Conservation (phyloP, 1,139 yeast genomes). For the Waltiozyma sp. region DNA sequence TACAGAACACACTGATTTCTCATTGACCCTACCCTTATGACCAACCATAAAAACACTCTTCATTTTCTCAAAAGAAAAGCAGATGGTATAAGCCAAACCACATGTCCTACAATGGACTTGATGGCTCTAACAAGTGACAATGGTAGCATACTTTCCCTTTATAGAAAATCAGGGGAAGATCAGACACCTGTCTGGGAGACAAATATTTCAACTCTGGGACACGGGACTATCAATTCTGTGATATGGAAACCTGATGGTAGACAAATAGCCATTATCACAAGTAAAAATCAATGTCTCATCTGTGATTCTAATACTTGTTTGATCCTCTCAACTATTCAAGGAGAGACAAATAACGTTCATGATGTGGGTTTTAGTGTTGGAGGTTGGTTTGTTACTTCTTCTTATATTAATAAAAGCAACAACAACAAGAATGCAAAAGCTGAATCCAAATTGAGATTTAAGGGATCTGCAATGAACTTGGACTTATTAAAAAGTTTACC, state of each 20-base stretch:
- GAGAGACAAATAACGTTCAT: constrained; percentile 2
- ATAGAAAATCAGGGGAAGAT: constrained; percentile 43
- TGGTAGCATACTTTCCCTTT: constrained; percentile 36
- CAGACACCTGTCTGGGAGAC: constrained; percentile 26
- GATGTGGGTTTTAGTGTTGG: background rate
- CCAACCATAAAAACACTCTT: background rate
- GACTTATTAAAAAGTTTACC: constrained; percentile 26
- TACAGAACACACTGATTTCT: too few relatives aligned
- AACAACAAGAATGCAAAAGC: background rate
- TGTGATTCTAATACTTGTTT: constrained; percentile 41
- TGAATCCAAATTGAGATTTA: background rate
- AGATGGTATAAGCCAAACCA: constrained; percentile 15
- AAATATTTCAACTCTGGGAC: constrained; percentile 17
- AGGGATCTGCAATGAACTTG: constrained; percentile 2
- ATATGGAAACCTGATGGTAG: constrained; percentile 28
- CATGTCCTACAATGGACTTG: constrained; percentile 50
- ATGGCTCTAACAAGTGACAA: constrained; percentile 33
- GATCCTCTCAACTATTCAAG: constrained; percentile 19
- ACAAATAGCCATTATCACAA: constrained; percentile 34
- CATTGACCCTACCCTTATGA: too few relatives aligned
- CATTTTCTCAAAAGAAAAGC: background rate
- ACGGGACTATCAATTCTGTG: constrained; percentile 26
- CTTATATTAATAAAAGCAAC: too few relatives aligned
- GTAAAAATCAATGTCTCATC: constrained; percentile 33
- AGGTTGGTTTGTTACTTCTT: constrained; percentile 6